Conservation (phyloP, 352 stramenopile species). For the Pythium volutum region DNA sequence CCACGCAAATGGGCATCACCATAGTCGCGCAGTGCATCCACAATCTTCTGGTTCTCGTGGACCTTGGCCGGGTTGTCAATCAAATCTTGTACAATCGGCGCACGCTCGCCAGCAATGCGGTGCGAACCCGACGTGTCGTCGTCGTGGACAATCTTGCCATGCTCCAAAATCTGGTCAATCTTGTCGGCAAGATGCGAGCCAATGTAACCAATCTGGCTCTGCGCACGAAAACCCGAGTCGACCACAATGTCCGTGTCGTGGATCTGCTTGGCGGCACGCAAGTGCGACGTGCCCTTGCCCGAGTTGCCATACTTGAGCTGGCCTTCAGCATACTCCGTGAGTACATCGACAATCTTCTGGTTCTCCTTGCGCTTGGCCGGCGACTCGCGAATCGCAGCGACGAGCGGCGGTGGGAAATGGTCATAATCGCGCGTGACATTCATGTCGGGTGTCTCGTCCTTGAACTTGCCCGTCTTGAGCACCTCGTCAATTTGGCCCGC, state of each 20-base stretch:
- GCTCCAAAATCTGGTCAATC: conserved; percentile 70
- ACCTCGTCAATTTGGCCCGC: conserved; percentile 60
- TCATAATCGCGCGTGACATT: conserved; percentile 53
- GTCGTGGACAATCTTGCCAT: conserved; percentile 64
- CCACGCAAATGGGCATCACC: conserved; percentile 68
- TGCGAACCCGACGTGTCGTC: conserved; percentile 24
- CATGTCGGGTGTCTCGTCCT: conserved; percentile 38
- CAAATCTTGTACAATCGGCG: conserved; percentile 73
- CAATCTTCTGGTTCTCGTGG: conserved; percentile 63
- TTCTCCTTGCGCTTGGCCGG: conserved; percentile 54
- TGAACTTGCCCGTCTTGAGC: conserved; percentile 45
- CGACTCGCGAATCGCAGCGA: conserved; percentile 44
- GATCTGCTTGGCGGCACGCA: conserved; percentile 63
- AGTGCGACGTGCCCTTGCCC: conserved; percentile 64
- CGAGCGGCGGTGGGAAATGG: conserved; percentile 41
- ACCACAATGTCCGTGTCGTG: conserved; percentile 50
- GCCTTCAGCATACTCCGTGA: conserved; percentile 67
- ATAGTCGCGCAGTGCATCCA: conserved; percentile 65
- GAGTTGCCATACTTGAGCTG: conserved; percentile 70
- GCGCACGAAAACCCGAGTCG: conserved; percentile 45
- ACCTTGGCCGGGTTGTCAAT: conserved; percentile 49
- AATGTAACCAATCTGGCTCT: conserved; percentile 44
- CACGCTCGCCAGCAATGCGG: conserved; percentile 42
- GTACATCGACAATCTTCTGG: conserved; percentile 55
- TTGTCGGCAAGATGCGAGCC: conserved; percentile 73